A percentile compares a stretch with the other conserved stretches of the same genome.
These are phyloP conservation scores for Dipteronia dyeriana DNA, from an alignment of 345 rosid genomes.

Conservation along the genomic window DNA sequence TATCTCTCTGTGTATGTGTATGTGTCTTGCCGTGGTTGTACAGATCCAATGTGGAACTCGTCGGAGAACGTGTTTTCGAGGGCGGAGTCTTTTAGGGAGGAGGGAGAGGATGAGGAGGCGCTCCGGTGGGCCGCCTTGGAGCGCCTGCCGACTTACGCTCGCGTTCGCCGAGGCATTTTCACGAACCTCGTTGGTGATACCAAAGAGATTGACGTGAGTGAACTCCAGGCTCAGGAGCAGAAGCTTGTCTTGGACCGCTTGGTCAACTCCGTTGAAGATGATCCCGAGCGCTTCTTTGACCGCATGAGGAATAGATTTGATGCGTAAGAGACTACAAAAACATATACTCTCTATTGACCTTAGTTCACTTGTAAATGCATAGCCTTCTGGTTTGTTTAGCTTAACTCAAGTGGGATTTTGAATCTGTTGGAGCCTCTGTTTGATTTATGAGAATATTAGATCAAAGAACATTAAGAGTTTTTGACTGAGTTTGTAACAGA, in stretches of 20 bases:
- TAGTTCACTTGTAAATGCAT: not conserved
- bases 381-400: not conserved
- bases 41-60: slow-evolving; percentile 78
- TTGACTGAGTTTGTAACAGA: not conserved
- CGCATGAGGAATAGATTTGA: slow-evolving; percentile 77
- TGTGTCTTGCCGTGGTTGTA: not conserved
- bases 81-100: slow-evolving; percentile 62
- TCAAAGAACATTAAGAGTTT: not conserved
- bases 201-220: slow-evolving; percentile 67
- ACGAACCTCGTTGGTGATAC: slow-evolving; percentile 64
- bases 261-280: slow-evolving; percentile 71
- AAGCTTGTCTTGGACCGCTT: slow-evolving; percentile 74
- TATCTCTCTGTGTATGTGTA: not conserved
- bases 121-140: slow-evolving; percentile 92
- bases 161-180: slow-evolving; percentile 81
- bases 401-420: not conserved
- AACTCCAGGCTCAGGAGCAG: slow-evolving; percentile 68
- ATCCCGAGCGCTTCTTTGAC: slow-evolving; percentile 80
- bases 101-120: slow-evolving; percentile 72
- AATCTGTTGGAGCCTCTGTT: not conserved
- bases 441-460: not conserved
- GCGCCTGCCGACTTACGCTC: slow-evolving; percentile 76
- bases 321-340: slow-evolving; percentile 44
- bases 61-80: slow-evolving; percentile 74
- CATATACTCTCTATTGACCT: not conserved